Base-by-base conservation (phyloP, 2,329 filamentous ascomycete species). In the Talaromyces islandicus region DNA sequence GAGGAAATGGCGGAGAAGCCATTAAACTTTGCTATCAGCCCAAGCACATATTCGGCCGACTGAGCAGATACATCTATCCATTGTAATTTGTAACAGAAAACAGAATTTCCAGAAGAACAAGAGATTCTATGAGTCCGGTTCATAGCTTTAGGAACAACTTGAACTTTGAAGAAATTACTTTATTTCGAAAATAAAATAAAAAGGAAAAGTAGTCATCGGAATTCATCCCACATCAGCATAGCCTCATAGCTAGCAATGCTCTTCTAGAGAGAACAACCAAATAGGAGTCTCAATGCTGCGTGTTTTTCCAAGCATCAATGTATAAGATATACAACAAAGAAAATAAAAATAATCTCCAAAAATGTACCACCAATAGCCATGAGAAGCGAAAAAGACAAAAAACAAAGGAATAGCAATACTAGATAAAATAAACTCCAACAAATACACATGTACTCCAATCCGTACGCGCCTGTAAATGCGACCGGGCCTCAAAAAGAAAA, bases 381-480 rank as follows among this genome's bases (percentile, higher is more conserved):
- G 19, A 46, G 7, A 46, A 24, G n/a, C 11, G 5, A 46, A 46
- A 7, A 46, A 46, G 5, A 41, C 6, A 41, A 21, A 24, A n/a
- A 12, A n/a, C 11, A 27, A n/a, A 29, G 3, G 25, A 24, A 21
- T n/a, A 48, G 52, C 17, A 59, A 19, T 29, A 53, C 32, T 53
- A 29, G 25, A 58, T 61, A 57, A 43, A 43, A 24, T 53, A 17
- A 29, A 54, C 51, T 53, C 27, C 51, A 38, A 24, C 25, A 60
- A 48, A 55, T 27, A 25, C 24, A 19, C 43, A 50, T 29, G 38
- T 46, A 54, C 54, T 57, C 60, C 60, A 46, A 62, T 27, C 48
- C 48, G 48, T 52, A 58, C 57, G 48, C 59, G 56, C 59, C 59
- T 51, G 48, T 52, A 63, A 61, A 61, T 63, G 62, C 59, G 54